These are phyloP conservation scores for Neolentinus lepideus DNA, from an alignment of 1,284 basidiomycete species.

Conservation along the genomic window DNA sequence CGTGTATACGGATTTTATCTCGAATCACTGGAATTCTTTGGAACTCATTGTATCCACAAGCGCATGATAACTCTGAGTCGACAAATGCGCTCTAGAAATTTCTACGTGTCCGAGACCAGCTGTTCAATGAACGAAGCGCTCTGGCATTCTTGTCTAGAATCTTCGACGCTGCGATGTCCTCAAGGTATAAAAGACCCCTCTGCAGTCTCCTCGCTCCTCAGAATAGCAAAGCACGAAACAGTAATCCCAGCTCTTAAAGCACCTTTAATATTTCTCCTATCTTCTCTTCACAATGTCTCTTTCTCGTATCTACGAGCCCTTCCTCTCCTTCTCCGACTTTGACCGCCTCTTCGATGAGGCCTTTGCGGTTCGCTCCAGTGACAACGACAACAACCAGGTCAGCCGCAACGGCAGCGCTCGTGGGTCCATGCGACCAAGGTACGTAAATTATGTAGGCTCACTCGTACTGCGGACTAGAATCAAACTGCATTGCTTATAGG, in stretches of 20 bases:
- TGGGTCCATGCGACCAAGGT: neutral
- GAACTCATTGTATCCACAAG: neutral
- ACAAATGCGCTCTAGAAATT: neutral
- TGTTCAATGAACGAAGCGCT: neutral
- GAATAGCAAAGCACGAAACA: neutral
- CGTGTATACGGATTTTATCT: neutral
- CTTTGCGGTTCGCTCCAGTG: slow-evolving; percentile 1
- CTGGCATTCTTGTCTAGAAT: neutral
- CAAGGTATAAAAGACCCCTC: neutral
- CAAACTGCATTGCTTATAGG: slow-evolving; percentile 4
- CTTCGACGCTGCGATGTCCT: neutral
- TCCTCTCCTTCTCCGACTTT: slow-evolving; percentile 3
- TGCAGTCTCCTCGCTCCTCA: neutral
- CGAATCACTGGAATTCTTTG: neutral
- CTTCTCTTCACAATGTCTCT: neutral
- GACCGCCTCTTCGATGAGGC: slow-evolving; percentile 7
- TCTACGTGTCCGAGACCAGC: neutral
- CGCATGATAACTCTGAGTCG: neutral
- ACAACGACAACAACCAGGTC: neutral
- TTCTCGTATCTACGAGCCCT: neutral
- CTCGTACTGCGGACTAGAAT: neutral
- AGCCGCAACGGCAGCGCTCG: neutral
- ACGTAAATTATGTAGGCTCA: neutral
- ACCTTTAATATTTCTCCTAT: neutral
- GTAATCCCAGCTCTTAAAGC: neutral